A percentile compares a stretch with the other conserved stretches of the same genome.
These are phyloP conservation scores for Cyberlindnera mycetangii DNA, from an alignment of 805 yeast species.

Conservation along the genomic window DNA sequence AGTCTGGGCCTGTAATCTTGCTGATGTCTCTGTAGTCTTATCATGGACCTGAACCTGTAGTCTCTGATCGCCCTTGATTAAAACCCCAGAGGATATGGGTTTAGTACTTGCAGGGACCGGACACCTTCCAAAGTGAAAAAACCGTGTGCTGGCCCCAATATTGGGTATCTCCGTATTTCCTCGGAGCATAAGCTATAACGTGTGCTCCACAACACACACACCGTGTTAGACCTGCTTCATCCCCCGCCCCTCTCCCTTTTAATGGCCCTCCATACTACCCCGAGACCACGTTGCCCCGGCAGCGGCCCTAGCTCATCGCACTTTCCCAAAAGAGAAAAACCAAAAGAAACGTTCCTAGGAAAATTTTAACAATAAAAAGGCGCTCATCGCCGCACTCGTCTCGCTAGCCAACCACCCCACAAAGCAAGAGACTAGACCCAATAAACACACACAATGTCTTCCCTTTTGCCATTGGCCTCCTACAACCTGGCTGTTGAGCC, in stretches of 20 bases:
- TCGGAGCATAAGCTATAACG: too few species aligned
- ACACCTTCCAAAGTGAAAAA: too few species aligned
- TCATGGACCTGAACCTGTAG: too few species aligned
- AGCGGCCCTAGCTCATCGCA: slow-evolving; percentile 21
- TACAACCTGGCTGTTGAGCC: slow-evolving; percentile 85
- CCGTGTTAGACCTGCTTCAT: too few species aligned
- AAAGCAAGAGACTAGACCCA: background rate
- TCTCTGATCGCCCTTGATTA: too few species aligned
- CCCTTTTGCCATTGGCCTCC: slow-evolving; percentile 79
- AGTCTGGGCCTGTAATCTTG: too few species aligned
- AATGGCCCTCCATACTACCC: too few species aligned
- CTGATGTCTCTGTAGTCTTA: too few species aligned
- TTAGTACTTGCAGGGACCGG: too few species aligned
- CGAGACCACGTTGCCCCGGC: slow-evolving; percentile 15
- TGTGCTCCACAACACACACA: background rate
- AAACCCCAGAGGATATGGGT: too few species aligned
- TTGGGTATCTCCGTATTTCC: too few species aligned
- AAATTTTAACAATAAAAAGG: slow-evolving; percentile 12
- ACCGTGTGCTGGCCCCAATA: too few species aligned
- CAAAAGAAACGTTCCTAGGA: slow-evolving; percentile 27
- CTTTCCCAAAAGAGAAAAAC: slow-evolving; percentile 24
- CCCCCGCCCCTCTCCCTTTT: background rate
- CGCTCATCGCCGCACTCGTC: slow-evolving; percentile 4
- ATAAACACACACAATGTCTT: slow-evolving; percentile 47
- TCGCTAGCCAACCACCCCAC: background rate